Evolutionary conservation across 495 filamentous ascomycete genomes (phyloP), one percentile per base, ranked within the genome.

Genomic region (Ascodesmis nigricans): DNA sequence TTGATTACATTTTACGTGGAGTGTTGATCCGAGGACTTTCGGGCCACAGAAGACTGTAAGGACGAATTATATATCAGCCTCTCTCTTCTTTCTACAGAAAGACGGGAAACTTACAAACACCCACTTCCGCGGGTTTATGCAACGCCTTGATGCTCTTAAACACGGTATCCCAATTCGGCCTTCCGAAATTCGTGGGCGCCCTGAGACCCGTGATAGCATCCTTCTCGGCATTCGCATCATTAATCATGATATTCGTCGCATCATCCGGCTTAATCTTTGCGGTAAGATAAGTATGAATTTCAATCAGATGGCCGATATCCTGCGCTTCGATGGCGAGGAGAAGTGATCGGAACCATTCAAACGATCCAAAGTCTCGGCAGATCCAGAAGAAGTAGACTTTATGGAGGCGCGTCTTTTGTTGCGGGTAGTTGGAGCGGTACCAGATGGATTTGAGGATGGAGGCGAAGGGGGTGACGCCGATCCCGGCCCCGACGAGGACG

Each of bases 341-440:
- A 21, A 82, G 58, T 13, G 73, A 78, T 24, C 71, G 62, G 62
- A 82, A 82, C 76, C 76, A 82, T 56, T 80, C 75, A 43, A 78
- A 80, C 3, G 69, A 72, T 16, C 70, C 73, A 43, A 79, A 76
- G 48, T 80, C 74, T 50, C 73, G 59, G 60, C 76, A 52, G 45
- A 80, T 66, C 76, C 76, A 82, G 62, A 80, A 78, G 57, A 82
- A 80, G 58, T 80, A 82, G 21, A 82, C 73, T 53, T 80, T 82
- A 36, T 71, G 60, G 20, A 82, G 61, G 20, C 70, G 59, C 11
- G 72, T 78, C 55, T 69, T 70, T 55, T 75, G 67, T 52, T 75
- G 66, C 8, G 74, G 72, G 53, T 73, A 78, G 60, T 78, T 78
- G 65, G 76, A 75, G n/a, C 74, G 64, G 53, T 80, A 82, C 75